Conservation (phyloP, 1,139 yeast species). For the Blastobotrys buckinghamii region DNA sequence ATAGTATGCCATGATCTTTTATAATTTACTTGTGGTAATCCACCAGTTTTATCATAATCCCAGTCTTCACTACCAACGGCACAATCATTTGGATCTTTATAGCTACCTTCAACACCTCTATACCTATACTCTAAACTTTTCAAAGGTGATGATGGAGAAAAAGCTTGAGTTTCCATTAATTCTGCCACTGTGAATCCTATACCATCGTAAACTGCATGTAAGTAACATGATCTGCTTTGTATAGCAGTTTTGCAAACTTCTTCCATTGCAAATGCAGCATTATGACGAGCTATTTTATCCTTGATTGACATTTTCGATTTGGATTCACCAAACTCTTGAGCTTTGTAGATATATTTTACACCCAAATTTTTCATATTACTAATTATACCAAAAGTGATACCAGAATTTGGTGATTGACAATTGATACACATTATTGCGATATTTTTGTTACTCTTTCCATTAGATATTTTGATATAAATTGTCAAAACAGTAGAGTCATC, state of each 20-base stretch:
- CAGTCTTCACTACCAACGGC: neutral
- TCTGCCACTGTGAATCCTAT: neutral
- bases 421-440: neutral
- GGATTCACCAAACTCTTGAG: neutral
- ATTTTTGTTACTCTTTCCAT: neutral
- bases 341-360: neutral
- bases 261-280: slow-evolving; percentile 6
- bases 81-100: too few species aligned
- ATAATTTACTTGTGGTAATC: neutral
- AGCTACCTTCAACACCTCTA: neutral
- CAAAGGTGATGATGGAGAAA: neutral
- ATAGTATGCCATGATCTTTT: slow-evolving; percentile 1
- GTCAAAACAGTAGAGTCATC: neutral
- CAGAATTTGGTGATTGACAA: neutral
- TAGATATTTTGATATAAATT: neutral
- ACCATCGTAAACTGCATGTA: slow-evolving; percentile 3
- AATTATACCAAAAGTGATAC: neutral
- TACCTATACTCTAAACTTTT: neutral
- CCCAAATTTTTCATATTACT: neutral
- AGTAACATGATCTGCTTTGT: neutral
- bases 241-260: neutral
- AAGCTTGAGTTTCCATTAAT: neutral
- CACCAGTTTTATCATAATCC: neutral
- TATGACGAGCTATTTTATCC: neutral
- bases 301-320: neutral